Conservation (phyloP, 202 grass and related monocot genomes). For the Elaeis oleifera region DNA sequence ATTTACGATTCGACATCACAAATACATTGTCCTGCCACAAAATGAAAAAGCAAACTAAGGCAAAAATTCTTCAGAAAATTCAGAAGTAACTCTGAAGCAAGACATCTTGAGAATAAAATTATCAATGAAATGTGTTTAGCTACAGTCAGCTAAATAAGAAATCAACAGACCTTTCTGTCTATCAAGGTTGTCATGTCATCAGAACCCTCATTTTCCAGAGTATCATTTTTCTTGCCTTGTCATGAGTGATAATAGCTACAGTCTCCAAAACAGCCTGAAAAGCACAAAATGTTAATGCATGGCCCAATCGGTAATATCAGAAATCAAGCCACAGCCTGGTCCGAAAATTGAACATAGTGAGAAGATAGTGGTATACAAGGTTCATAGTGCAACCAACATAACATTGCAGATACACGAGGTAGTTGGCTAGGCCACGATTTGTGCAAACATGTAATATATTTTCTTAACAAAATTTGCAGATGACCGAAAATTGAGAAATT, state of each 20-base stretch:
- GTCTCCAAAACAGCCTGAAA: slow-evolving; percentile 96
- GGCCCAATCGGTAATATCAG: not conserved
- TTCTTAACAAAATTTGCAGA: no score
- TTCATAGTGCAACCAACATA: no score
- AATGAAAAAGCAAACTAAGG: slow-evolving; percentile 13
- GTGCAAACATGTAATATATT: no score
- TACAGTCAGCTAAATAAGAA: not conserved
- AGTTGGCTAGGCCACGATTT: no score
- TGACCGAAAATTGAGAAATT: no score
- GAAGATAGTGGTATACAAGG: no score
- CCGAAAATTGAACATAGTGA: not conserved
- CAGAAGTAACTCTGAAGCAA: not conserved
- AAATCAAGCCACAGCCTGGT: slow-evolving; percentile 2
- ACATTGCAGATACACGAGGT: no score
- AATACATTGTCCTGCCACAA: slow-evolving; percentile 84
- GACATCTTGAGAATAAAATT: not conserved
- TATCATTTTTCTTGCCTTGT: slow-evolving; percentile 90
- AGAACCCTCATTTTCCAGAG: slow-evolving; percentile 72
- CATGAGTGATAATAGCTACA: slow-evolving; percentile 93
- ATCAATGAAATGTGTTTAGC: no score
- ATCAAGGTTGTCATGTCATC: slow-evolving; percentile 95
- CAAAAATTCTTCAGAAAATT: slow-evolving; percentile 4
- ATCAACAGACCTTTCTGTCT: slow-evolving; percentile 73
- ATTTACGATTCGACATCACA: slow-evolving; percentile 99
- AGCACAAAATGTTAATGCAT: slow-evolving; percentile 23